Percentiles rank a stretch among this genome's conserved stretches.
Conservation (phyloP, 495 filamentous ascomycete species). For the Penicillium diatomitis region DNA sequence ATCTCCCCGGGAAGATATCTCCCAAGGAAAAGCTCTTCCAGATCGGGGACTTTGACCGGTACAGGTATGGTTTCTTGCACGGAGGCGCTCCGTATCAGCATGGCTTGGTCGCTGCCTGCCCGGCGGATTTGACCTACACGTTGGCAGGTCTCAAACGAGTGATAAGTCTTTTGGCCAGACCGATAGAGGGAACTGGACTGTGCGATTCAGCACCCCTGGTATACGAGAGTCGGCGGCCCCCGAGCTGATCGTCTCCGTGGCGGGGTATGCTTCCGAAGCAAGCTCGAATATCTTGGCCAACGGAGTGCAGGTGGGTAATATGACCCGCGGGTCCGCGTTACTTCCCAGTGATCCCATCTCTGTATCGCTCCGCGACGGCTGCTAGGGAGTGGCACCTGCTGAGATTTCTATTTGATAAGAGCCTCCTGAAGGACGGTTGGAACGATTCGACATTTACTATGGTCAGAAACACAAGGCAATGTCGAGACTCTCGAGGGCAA, state of each 20-base stretch:
- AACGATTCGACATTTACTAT: not conserved
- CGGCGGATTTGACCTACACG: not conserved
- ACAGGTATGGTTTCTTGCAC: slow-evolving; percentile 1
- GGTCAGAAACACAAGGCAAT: slow-evolving; percentile 2
- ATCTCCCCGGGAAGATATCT: not conserved
- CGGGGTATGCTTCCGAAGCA: not conserved
- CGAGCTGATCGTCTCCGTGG: not conserved
- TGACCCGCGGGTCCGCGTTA: not conserved
- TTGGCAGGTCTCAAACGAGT: not conserved
- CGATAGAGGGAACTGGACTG: not conserved
- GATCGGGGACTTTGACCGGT: slow-evolving; percentile 1
- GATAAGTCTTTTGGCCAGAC: slow-evolving; percentile 1
- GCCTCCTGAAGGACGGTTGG: not conserved
- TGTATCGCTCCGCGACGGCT: slow-evolving; percentile 1
- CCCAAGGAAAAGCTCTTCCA: slow-evolving; percentile 1
- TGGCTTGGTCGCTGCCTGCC: not conserved
- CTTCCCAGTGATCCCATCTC: not conserved
- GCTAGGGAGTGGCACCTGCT: slow-evolving; percentile 2
- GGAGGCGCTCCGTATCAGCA: not conserved
- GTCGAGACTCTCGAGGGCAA: no score
- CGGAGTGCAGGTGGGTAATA: slow-evolving; percentile 1
- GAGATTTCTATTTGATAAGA: not conserved
- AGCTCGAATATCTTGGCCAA: not conserved
- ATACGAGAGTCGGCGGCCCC: not conserved
- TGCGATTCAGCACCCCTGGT: not conserved